Evolutionary conservation across 352 stramenopile species (phyloP), one percentile per base, ranked within the genome.

Genomic region (Plasmopara muralis): DNA sequence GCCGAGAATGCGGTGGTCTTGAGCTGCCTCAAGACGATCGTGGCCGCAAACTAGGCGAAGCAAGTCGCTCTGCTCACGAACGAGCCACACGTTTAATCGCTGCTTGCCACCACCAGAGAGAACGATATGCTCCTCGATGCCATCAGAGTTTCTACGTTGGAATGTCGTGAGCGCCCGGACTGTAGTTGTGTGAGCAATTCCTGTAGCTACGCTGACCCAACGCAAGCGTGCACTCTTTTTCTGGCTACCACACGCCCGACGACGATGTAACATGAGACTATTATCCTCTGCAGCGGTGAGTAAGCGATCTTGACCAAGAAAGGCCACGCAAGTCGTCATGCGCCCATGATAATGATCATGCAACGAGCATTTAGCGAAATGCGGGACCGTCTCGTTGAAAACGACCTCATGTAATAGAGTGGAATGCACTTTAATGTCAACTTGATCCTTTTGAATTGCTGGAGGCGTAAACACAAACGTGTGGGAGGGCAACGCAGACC

Each of bases 1-100:
- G 0, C 76, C 78, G 16, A 94, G 71, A 49, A 94, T 92, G 47
- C 84, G 84, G 50, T 94, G 84, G 50, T 94, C 84, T 35, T 94
- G 84, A 10, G 76, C 57, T 31, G 72, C 75, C 12, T 76, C 66
- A 1, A 51, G 55, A 37, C 61, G 68, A 50, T 90, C 82, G n/a
- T 83, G 71, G 31, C 80, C 72, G 33, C 66, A 83, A 10, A 94
- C 37, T 48, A 84, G 69, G 40, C 76, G 68, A 15, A 90, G 60
- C 0, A 62, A 9, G 25, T 76, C 60, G 7, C 47, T 53, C 33
- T 60, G 48, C 43, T 52, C 60, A 9, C 52, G 42, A 33, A 91
- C 74, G 10, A 70, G 53, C 84, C 84, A 94, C 35, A 76, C 74
- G 39, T 89, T 92, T 33, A 94, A 42, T 2, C 74, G 75, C 50